These are phyloP conservation scores for Lippia alba DNA, from an alignment of 305 asterid species.

Conservation along the genomic window DNA sequence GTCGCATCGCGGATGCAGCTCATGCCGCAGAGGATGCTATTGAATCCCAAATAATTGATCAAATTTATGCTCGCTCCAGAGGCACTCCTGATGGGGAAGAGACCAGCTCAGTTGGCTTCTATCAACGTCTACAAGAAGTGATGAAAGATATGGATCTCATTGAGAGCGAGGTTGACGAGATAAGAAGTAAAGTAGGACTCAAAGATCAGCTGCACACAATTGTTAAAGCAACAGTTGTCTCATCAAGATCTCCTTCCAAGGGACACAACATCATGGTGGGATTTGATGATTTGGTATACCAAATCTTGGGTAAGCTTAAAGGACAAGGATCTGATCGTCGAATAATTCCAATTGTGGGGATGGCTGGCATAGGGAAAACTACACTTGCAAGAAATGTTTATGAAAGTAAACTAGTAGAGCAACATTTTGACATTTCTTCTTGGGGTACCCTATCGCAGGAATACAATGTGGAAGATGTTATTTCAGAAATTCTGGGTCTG, in stretches of 20 bases:
- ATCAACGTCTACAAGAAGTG: background rate
- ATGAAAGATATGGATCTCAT: background rate
- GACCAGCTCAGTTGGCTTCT: background rate
- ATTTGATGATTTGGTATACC: background rate
- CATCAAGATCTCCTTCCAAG: background rate
- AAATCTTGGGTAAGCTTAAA: no score
- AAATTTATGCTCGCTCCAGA: no score
- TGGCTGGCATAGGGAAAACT: conserved; percentile 32
- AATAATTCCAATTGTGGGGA: background rate
- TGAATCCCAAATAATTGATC: no score
- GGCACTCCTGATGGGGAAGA: background rate
- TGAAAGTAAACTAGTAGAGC: background rate
- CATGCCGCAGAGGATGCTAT: no score
- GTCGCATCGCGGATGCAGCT: no score
- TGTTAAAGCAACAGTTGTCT: background rate
- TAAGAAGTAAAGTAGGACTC: background rate
- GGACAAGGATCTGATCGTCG: background rate
- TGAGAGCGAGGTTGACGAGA: no score
- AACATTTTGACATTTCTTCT: conserved; percentile 26
- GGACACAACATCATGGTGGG: background rate
- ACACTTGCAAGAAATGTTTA: conserved; percentile 24
- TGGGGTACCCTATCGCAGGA: conserved; percentile 22
- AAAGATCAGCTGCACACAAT: background rate
- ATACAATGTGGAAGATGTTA: no score
- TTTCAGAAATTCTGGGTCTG: no score